Conservation (phyloP, 768 basidiomycete genomes). For the Gymnopilus junonius region DNA sequence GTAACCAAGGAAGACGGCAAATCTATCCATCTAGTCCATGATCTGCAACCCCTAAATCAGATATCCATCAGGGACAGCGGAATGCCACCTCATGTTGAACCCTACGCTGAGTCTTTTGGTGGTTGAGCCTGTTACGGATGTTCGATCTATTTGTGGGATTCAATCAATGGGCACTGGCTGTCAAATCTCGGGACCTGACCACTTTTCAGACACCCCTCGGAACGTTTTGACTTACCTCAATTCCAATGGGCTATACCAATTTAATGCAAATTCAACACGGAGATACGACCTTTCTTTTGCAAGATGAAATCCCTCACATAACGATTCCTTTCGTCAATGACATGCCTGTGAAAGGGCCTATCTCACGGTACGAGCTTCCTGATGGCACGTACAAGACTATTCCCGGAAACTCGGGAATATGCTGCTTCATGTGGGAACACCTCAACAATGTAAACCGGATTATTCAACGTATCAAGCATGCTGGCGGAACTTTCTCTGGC, state of each 20-base stretch:
- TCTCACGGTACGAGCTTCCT: too few species aligned
- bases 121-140: conserved; percentile 14
- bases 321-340: too few species aligned
- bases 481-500: too few species aligned
- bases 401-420: too few species aligned
- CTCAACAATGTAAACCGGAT: too few species aligned
- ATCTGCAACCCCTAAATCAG: conserved; percentile 23
- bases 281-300: conserved; percentile 4
- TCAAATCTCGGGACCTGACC: conserved; percentile 34
- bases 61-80: conserved; percentile 7
- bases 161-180: conserved; percentile 31
- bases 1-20: conserved; percentile 31
- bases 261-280: conserved; percentile 23
- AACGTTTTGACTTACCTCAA: conserved; percentile 25
- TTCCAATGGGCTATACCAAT: conserved; percentile 44
- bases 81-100: too few species aligned
- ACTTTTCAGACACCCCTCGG: conserved; percentile 31
- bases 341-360: too few species aligned
- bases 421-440: too few species aligned
- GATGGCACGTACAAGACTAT: too few species aligned
- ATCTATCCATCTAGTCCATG: conserved; percentile 14
- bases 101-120: too few species aligned
- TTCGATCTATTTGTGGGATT: conserved; percentile 37
- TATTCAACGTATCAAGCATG: too few species aligned
- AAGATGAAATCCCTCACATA: conserved; percentile 11